Percentiles rank a stretch among this genome's conserved stretches.
Conservation (phyloP, 2,329 filamentous ascomycete genomes). For the Alternaria gaisen region DNA sequence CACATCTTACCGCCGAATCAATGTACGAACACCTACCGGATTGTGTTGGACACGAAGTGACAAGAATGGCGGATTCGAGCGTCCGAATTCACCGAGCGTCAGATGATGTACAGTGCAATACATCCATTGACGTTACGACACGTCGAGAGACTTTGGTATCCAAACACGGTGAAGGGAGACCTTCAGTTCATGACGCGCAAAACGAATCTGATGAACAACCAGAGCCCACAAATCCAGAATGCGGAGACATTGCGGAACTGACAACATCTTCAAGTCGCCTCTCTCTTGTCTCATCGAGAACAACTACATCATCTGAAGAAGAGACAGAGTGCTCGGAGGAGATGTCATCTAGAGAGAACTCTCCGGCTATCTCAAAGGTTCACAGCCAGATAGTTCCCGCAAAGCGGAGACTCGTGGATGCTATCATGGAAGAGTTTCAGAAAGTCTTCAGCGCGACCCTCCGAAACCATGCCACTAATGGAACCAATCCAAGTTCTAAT, state of each 20-base stretch:
- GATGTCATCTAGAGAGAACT: background rate
- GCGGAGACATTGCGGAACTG: background rate
- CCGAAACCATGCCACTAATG: background rate
- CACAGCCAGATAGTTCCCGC: fast-evolving
- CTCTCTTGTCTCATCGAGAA: background rate
- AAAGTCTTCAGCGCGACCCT: background rate
- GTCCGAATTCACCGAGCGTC: background rate
- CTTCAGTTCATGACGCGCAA: background rate
- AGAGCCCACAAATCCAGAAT: fast-evolving
- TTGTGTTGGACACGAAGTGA: background rate
- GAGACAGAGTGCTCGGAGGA: background rate
- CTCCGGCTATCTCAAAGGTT: background rate
- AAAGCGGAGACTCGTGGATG: background rate
- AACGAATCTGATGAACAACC: background rate
- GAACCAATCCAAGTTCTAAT: background rate
- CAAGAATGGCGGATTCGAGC: background rate
- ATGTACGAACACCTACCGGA: background rate
- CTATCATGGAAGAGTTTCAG: background rate
- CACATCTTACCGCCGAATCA: background rate
- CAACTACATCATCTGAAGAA: background rate
- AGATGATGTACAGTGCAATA: background rate
- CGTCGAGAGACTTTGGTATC: background rate
- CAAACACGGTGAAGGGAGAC: background rate
- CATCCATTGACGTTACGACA: background rate
- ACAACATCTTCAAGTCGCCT: background rate